Evolutionary conservation across 768 basidiomycete genomes (phyloP).

Genomic region (Udeniomyces megalosporus): DNA sequence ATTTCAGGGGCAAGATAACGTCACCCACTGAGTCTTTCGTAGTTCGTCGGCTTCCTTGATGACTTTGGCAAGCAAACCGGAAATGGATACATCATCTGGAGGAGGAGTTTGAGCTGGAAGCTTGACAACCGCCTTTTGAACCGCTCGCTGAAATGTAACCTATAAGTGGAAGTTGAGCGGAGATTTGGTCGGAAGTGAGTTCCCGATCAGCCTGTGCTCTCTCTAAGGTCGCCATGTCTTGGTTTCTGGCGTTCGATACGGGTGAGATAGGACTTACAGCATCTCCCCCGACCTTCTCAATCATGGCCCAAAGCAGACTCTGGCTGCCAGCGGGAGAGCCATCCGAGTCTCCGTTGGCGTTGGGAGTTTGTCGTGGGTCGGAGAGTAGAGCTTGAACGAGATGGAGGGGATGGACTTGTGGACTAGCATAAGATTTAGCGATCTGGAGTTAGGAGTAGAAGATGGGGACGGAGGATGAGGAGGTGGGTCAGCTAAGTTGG

Average conservation of each 20-base stretch:
- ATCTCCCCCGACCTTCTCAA: constrained; percentile 72
- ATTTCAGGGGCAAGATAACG: too few relatives aligned
- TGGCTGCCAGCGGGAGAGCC: not conserved
- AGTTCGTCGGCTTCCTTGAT: constrained; percentile 58
- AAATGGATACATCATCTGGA: constrained; percentile 57
- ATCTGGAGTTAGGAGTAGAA: not conserved
- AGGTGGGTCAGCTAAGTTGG: not conserved
- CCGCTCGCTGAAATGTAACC: constrained; percentile 34
- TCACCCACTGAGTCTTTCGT: constrained; percentile 56
- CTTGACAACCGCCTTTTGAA: constrained; percentile 63
- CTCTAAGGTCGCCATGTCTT: too few relatives aligned
- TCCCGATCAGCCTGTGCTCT: too few relatives aligned
- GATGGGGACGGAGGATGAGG: not conserved
- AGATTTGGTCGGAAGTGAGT: not conserved
- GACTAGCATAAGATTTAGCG: constrained; percentile 5
- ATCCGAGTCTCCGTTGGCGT: constrained; percentile 8
- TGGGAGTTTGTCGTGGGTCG: not conserved
- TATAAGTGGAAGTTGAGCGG: not conserved
- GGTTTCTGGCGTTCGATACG: too few relatives aligned
- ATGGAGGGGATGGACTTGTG: constrained; percentile 6
- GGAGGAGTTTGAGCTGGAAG: constrained; percentile 70
- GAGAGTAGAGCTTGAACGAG: not conserved
- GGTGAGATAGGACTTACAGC: constrained; percentile 37
- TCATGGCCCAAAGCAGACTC: constrained; percentile 59
- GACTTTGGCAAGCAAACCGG: constrained; percentile 40